Percentiles rank a stretch among this genome's conserved stretches.
These are phyloP conservation scores for Calocybe indica DNA, from an alignment of 768 basidiomycete genomes.

Conservation along the genomic window DNA sequence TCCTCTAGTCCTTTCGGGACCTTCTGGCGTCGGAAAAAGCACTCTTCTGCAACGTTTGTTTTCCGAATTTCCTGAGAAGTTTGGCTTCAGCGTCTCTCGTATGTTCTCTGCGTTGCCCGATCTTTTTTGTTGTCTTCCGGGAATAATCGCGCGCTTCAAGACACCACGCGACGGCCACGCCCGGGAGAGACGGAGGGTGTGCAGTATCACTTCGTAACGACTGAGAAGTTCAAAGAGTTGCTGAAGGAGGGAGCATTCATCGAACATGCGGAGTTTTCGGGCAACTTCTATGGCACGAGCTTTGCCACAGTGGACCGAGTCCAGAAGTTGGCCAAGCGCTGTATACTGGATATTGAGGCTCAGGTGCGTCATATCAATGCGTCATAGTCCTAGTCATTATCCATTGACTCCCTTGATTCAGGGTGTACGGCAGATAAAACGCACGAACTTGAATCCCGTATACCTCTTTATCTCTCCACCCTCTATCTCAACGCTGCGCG, in stretches of 20 bases:
- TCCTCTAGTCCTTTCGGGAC: slow-evolving; percentile 85
- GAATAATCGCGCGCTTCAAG: slow-evolving; percentile 30
- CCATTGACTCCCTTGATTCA: slow-evolving; percentile 18
- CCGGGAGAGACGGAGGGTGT: slow-evolving; percentile 77
- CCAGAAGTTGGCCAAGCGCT: slow-evolving; percentile 63
- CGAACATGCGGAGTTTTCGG: slow-evolving; percentile 90
- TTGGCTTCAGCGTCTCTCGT: slow-evolving; percentile 95
- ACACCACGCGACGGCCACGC: slow-evolving; percentile 85
- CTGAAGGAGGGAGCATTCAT: slow-evolving; percentile 75
- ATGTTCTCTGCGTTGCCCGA: slow-evolving; percentile 21
- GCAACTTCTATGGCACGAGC: slow-evolving; percentile 92
- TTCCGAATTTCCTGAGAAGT: slow-evolving; percentile 71
- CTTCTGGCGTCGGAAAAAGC: slow-evolving; percentile 92
- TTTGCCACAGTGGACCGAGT: slow-evolving; percentile 70
- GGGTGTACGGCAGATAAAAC: slow-evolving; percentile 92
- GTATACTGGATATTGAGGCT: slow-evolving; percentile 93
- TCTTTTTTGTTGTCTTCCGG: slow-evolving; percentile 7
- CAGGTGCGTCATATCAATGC: slow-evolving; percentile 52
- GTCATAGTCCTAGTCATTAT: not conserved
- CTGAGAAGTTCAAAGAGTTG: slow-evolving; percentile 66
- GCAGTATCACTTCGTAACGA: slow-evolving; percentile 82
- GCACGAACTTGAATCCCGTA: slow-evolving; percentile 74
- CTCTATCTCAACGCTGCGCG: slow-evolving; percentile 59
- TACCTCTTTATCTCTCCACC: slow-evolving; percentile 94
- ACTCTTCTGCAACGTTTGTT: slow-evolving; percentile 84